These are phyloP conservation scores for Polyporus arcularius DNA, from an alignment of 768 basidiomycete species.

Conservation along the genomic window DNA sequence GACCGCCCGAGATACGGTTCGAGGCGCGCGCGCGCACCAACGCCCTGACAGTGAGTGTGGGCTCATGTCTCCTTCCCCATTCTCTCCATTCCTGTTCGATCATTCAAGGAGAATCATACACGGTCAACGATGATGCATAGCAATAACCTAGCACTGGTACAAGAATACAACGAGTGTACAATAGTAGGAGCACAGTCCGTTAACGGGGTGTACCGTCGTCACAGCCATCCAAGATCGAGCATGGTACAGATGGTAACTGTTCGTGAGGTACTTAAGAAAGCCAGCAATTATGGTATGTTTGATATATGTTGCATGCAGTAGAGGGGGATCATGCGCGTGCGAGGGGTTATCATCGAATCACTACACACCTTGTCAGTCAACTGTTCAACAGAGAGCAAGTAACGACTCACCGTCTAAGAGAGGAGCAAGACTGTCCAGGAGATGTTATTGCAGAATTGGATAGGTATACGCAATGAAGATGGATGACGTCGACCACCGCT, in stretches of 20 bases:
- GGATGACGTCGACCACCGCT: not conserved
- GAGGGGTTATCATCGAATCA: not conserved
- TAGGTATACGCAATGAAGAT: not conserved
- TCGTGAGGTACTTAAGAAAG: conserved; percentile 2
- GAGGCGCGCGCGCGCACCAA: not conserved
- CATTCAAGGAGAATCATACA: no score
- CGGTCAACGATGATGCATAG: not conserved
- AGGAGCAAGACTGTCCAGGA: not conserved
- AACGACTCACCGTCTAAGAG: not conserved
- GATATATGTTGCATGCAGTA: not conserved
- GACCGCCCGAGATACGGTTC: no score
- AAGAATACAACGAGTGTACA: not conserved
- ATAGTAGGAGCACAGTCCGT: conserved; percentile 9
- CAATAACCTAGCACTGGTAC: not conserved
- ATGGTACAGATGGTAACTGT: not conserved
- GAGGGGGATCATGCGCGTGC: not conserved
- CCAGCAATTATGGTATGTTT: conserved; percentile 15
- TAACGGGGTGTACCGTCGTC: not conserved
- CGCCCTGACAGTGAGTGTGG: not conserved
- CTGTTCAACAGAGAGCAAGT: not conserved
- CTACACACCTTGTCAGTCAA: no score
- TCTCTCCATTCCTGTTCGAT: no score
- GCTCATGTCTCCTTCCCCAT: not conserved
- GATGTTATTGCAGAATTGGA: not conserved
- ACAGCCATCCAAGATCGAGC: not conserved